A percentile compares a stretch with the other conserved stretches of the same genome.
These are phyloP conservation scores for Xylariomycetidae sp. DNA, from an alignment of 2,329 filamentous ascomycete species.

Conservation along the genomic window DNA sequence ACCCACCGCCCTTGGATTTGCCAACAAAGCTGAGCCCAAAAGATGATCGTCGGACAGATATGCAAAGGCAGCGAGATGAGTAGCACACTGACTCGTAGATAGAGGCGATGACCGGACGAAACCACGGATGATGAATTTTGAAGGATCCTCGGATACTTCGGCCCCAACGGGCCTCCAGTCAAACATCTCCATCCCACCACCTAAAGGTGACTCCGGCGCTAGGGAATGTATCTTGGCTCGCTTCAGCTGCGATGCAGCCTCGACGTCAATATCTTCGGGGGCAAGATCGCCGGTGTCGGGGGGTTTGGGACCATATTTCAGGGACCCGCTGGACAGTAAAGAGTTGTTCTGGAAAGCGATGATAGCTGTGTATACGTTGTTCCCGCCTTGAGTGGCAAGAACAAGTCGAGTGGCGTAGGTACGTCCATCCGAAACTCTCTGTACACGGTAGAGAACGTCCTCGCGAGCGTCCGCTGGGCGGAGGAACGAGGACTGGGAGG, in stretches of 20 bases:
- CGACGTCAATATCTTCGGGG: too few relatives aligned
- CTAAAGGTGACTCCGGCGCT: background rate
- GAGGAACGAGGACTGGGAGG: conserved; percentile 7
- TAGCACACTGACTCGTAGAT: background rate
- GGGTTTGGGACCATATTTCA: background rate
- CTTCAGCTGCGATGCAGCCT: background rate
- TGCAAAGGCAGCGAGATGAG: background rate
- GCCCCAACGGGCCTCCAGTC: background rate
- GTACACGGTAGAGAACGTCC: conserved; percentile 2
- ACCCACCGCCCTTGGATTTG: background rate
- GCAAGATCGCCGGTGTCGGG: background rate
- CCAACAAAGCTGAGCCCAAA: background rate
- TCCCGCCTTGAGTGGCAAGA: background rate
- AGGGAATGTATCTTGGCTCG: background rate
- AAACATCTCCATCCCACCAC: background rate
- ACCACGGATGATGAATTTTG: background rate
- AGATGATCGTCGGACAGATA: background rate
- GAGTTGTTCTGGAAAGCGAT: background rate
- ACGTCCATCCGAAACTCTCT: conserved; percentile 4
- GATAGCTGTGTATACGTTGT: background rate
- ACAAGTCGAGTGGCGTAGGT: conserved; percentile 4
- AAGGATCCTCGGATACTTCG: background rate
- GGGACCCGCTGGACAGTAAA: too few relatives aligned
- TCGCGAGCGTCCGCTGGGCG: conserved; percentile 1
- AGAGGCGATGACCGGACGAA: background rate